phyloP scores from a whole-genome alignment of 805 yeast genomes.

The Yarrowia sp. region DNA sequence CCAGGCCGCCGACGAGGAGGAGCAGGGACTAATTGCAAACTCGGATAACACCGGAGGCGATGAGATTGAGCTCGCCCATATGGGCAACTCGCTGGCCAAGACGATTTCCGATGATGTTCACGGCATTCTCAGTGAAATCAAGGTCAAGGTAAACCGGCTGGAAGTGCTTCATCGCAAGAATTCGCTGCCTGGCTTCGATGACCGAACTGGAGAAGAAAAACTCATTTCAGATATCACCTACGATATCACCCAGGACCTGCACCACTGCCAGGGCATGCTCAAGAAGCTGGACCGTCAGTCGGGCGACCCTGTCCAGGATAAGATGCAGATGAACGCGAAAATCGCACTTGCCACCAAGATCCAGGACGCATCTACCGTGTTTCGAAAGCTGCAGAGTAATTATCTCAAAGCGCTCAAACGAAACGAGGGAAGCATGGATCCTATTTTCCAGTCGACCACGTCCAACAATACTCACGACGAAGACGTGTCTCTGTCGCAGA shows the following conservation, averaged over 20 bases:
- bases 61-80: constrained; percentile 64
- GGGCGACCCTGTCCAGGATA: constrained; percentile 27
- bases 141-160: constrained; percentile 62
- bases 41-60: constrained; percentile 45
- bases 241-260: constrained; percentile 75
- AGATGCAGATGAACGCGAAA: constrained; percentile 50
- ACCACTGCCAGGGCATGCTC: constrained; percentile 76
- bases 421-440: constrained; percentile 63
- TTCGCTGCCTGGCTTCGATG: constrained; percentile 85
- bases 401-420: constrained; percentile 78
- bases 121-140: constrained; percentile 61
- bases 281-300: constrained; percentile 64
- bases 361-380: constrained; percentile 77
- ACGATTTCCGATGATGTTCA: constrained; percentile 71
- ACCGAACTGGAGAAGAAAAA: constrained; percentile 74
- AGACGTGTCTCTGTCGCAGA: constrained; percentile 49
- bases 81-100: constrained; percentile 83
- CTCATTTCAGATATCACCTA: constrained; percentile 81
- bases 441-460: constrained; percentile 36
- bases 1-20: constrained; percentile 59
- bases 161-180: constrained; percentile 78
- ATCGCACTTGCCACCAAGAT: constrained; percentile 84
- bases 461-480: constrained; percentile 43
- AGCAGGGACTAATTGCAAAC: constrained; percentile 62
- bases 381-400: constrained; percentile 86